A percentile compares a stretch with the other conserved stretches of the same genome.
Evolutionary conservation across 495 filamentous ascomycete species (phyloP).

Genomic region (Penicillium daleae): DNA sequence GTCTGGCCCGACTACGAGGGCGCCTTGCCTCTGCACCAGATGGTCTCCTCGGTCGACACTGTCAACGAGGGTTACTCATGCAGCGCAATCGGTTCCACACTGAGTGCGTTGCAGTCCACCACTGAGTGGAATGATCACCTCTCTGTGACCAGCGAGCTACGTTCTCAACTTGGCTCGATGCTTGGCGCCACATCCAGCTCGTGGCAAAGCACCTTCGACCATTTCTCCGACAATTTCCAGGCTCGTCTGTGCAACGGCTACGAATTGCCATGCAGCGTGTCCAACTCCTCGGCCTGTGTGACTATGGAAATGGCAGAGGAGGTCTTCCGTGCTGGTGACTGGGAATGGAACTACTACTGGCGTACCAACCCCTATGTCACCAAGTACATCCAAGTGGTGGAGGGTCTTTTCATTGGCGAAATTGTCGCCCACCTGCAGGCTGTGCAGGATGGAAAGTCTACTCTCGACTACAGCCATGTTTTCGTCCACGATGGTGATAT

Average conservation of each 20-base stretch:
- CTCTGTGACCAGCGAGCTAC: constrained; percentile 36
- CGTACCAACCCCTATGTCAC: constrained; percentile 39
- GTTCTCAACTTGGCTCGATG: constrained; percentile 39
- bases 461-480: constrained; percentile 37
- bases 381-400: constrained; percentile 45
- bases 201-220: constrained; percentile 47
- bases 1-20: constrained; percentile 41
- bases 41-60: constrained; percentile 42
- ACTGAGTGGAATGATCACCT: constrained; percentile 44
- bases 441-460: constrained; percentile 28
- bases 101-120: constrained; percentile 34
- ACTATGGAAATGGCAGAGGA: constrained; percentile 38
- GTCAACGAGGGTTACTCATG: constrained; percentile 46
- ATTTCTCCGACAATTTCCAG: constrained; percentile 52
- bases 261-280: constrained; percentile 37
- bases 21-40: constrained; percentile 45
- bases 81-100: constrained; percentile 27
- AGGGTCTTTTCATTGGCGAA: constrained; percentile 48
- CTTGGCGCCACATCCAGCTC: constrained; percentile 36
- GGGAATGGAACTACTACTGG: constrained; percentile 54
- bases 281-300: constrained; percentile 37
- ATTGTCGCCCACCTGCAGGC: constrained; percentile 40
- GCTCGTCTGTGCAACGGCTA: constrained; percentile 50
- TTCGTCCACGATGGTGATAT: constrained; percentile 40
- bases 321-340: constrained; percentile 50